Evolutionary conservation across 2,329 filamentous ascomycete species (phyloP).

Genomic region (Macrophomina tecta): DNA sequence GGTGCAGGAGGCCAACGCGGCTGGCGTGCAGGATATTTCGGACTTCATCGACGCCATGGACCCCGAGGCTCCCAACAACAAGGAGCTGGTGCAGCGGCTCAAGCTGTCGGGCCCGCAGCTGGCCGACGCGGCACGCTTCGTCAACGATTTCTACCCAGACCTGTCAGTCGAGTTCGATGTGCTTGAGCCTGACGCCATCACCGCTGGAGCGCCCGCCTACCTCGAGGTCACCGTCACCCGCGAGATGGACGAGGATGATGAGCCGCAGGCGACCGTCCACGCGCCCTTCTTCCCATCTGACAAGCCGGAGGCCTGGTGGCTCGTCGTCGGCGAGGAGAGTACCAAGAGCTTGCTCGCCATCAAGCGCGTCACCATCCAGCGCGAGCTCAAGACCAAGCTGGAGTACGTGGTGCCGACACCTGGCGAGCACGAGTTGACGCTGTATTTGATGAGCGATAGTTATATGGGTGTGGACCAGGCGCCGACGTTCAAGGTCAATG

Average conservation of each 20-base stretch:
- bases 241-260: constrained; percentile 75
- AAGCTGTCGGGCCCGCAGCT: constrained; percentile 82
- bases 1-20: constrained; percentile 81
- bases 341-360: constrained; percentile 88
- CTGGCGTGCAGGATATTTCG: constrained; percentile 88
- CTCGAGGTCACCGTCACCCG: constrained; percentile 85
- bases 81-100: constrained; percentile 79
- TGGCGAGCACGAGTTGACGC: constrained; percentile 84
- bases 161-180: constrained; percentile 89
- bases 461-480: constrained; percentile 98
- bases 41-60: constrained; percentile 99
- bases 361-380: constrained; percentile 88
- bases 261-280: constrained; percentile 83
- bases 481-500: constrained; percentile 82
- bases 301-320: constrained; percentile 99
- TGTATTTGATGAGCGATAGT: constrained; percentile 96
- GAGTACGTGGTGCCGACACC: constrained; percentile 87
- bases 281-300: constrained; percentile 90
- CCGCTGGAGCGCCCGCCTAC: constrained; percentile 79
- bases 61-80: constrained; percentile 77
- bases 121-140: constrained; percentile 89
- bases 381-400: constrained; percentile 76
- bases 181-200: constrained; percentile 79
- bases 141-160: constrained; percentile 95
- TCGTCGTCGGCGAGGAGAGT: constrained; percentile 92